Conservation (phyloP, 73 alveolate genomes). For the Durusdinium trenchii region DNA sequence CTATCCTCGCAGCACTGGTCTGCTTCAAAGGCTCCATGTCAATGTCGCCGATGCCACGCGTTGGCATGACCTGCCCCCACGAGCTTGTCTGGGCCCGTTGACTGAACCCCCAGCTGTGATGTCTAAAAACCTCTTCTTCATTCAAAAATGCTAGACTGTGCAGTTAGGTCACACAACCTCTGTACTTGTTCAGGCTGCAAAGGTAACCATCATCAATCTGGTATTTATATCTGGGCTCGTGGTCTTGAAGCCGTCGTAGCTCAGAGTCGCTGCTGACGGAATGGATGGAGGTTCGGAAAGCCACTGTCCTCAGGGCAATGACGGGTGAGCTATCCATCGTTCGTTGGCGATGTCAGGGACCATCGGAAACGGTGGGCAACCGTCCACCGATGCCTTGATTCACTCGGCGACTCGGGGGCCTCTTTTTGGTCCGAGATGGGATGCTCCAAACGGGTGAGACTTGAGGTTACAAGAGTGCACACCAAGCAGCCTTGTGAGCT, state of each 20-base stretch:
- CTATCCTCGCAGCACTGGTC: no score
- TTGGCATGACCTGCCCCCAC: conserved; percentile 65
- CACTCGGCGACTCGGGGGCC: not conserved
- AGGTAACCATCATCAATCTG: conserved; percentile 59
- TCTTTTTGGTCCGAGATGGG: not conserved
- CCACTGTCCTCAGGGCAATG: not conserved
- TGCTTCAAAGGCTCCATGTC: conserved; percentile 44
- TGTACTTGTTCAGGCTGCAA: not conserved
- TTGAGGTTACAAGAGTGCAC: conserved; percentile 15
- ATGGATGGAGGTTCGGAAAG: conserved; percentile 63
- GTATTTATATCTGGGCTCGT: conserved; percentile 43
- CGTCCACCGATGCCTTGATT: not conserved
- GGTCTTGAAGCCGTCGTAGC: conserved; percentile 34
- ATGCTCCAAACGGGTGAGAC: not conserved
- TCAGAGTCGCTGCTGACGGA: conserved; percentile 26
- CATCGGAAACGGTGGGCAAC: not conserved
- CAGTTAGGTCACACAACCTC: conserved; percentile 14
- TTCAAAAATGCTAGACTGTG: not conserved
- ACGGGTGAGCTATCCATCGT: not conserved
- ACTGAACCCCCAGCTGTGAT: no score
- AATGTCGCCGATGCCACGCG: conserved; percentile 85
- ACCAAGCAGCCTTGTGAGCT: conserved; percentile 13
- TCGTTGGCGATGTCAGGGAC: not conserved
- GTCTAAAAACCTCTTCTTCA: no score
- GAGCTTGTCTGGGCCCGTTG: not conserved